phyloP scores from a whole-genome alignment of 371 early-diverging fungal species.

The Cladochytrium tenue region DNA sequence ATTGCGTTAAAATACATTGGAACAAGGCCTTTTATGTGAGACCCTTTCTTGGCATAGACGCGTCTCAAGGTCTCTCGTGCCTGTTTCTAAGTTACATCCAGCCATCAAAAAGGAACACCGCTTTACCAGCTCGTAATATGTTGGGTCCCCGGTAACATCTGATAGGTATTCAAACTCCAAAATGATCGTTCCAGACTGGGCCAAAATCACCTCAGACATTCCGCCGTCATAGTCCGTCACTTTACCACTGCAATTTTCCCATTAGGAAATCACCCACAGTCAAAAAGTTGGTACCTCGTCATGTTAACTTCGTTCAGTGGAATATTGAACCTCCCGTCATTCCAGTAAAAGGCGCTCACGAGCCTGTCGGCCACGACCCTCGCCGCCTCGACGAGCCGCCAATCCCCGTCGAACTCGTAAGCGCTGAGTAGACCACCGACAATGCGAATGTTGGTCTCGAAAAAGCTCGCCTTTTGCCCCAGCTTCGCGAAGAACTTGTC shows the following conservation, averaged over 20 bases:
- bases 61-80: not conserved
- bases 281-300: no score
- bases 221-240: conserved; percentile 3
- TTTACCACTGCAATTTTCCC: conserved; percentile 28
- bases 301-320: not conserved
- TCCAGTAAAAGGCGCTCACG: conserved; percentile 38
- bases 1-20: not conserved
- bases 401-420: conserved; percentile 69
- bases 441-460: conserved; percentile 53
- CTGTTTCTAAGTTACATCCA: conserved; percentile 39
- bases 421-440: conserved; percentile 64
- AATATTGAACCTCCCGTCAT: no score
- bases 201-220: not conserved
- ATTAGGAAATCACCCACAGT: no score
- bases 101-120: conserved; percentile 18
- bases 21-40: not conserved
- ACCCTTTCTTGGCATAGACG: conserved; percentile 44
- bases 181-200: conserved; percentile 33
- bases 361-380: conserved; percentile 76
- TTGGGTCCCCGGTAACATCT: conserved; percentile 46
- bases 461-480: conserved; percentile 31
- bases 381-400: conserved; percentile 70
- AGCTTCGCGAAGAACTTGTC: conserved; percentile 20
- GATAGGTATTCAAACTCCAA: conserved; percentile 49
- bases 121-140: conserved; percentile 69